Base-by-base conservation (phyloP, 2,329 filamentous ascomycete species). In the Tolypocladium cylindrosporum region DNA sequence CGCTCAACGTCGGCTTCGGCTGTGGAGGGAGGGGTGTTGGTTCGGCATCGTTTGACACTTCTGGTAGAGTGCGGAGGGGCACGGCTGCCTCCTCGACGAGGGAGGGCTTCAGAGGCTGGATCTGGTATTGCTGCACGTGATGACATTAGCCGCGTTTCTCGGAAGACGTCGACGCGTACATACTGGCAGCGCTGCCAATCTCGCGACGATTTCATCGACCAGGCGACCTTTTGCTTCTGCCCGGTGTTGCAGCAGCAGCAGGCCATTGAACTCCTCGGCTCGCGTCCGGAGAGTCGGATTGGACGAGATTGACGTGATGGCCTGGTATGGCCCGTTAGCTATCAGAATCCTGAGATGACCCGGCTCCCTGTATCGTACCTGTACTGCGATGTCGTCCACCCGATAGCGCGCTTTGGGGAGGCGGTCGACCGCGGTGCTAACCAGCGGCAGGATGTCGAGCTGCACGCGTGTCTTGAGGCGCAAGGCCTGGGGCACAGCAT, bases 391-490 rank as follows among this genome's bases (percentile, higher is more conserved):
- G 2, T 66, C 62, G 16, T 69, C 57, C 10, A 66, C 52, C 8
- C 62, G 62, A 14, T 68, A 70, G 40, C 59, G 54, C 1, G 60
- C 61, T 2, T 37, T 31, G 1, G 68, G 60, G 0, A 76, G 55
- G n/a, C 60, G 37, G 2, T 60, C 39, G 16, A 73, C 56, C 0
- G 64, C 65, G 14, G 57, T 55, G 56, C 64, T 61, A 16, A 75
- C 65, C 34, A 69, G 66, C 1, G 74, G 73, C 5, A 71, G 58
- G 1, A 75, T 65, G 41, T 73, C 70, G 1, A 61, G 57, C 27
- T 61, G 62, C 10, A 74, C 48, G 41, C 69, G 70, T 1, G 63
- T 58, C 53, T 63, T 63, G 0, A 71, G 55, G 36, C 53, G 58
- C 58, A 61, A 19, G 31, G 31, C 10, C 31, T n/a, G 57, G 24